Evolutionary conservation across 1,139 yeast species (phyloP).

Genomic region (Kluyveromyces sp.): DNA sequence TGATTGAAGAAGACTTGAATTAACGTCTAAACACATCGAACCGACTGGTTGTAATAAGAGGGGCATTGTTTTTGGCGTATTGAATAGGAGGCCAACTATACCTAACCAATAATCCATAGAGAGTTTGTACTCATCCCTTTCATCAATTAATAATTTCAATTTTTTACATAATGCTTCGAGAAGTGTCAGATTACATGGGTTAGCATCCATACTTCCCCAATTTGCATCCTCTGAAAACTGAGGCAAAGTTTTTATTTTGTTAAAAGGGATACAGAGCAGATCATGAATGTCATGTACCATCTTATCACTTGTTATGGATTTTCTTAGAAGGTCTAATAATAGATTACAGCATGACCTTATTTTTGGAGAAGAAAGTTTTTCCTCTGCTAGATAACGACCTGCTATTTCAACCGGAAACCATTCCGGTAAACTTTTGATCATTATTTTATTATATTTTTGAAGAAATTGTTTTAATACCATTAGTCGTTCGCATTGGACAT

Average conservation of each 20-base stretch:
- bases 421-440: conserved; percentile 15
- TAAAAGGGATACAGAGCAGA: neutral
- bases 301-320: conserved; percentile 9
- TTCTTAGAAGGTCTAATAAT: conserved; percentile 22
- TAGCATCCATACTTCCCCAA: neutral
- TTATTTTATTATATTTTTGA: conserved; percentile 17
- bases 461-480: conserved; percentile 19
- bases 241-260: neutral
- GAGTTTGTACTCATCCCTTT: conserved; percentile 17
- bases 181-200: conserved; percentile 7
- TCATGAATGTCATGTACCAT: neutral
- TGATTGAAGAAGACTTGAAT: conserved; percentile 12
- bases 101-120: conserved; percentile 28
- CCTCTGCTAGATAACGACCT: conserved; percentile 17
- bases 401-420: conserved; percentile 29
- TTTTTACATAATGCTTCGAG: conserved; percentile 14
- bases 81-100: conserved; percentile 21
- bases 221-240: neutral
- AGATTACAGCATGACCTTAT: conserved; percentile 16
- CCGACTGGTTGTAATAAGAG: conserved; percentile 7
- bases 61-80: conserved; percentile 9
- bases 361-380: conserved; percentile 16
- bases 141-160: conserved; percentile 12
- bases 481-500: conserved; percentile 21
- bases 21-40: conserved; percentile 20